These are phyloP conservation scores for Umbelopsis sp. DNA, from an alignment of 192 early-diverging fungal species.

Conservation along the genomic window DNA sequence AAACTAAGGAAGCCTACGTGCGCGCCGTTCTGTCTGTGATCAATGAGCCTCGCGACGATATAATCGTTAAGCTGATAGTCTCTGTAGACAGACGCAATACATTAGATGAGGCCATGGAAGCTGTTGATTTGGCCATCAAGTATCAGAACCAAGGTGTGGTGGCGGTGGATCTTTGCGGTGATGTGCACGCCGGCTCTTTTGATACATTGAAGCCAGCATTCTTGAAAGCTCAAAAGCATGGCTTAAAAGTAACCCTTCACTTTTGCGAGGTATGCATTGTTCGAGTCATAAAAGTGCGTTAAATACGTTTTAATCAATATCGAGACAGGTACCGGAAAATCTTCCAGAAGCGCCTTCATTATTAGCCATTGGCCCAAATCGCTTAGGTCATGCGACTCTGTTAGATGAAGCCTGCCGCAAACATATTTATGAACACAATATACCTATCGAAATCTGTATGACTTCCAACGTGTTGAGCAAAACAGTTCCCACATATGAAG, in stretches of 20 bases:
- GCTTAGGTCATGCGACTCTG: slow-evolving; percentile 62
- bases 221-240: slow-evolving; percentile 45
- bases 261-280: slow-evolving; percentile 49
- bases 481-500: slow-evolving; percentile 50
- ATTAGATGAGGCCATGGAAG: slow-evolving; percentile 50
- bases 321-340: slow-evolving; percentile 31
- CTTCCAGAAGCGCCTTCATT: slow-evolving; percentile 46
- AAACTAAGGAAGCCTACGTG: slow-evolving; percentile 58
- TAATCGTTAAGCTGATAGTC: slow-evolving; percentile 52
- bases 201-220: slow-evolving; percentile 49
- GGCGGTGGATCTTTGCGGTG: slow-evolving; percentile 66
- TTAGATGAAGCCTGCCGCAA: slow-evolving; percentile 37
- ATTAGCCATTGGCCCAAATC: slow-evolving; percentile 45
- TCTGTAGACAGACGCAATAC: slow-evolving; percentile 56
- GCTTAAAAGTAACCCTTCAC: slow-evolving; percentile 58
- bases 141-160: slow-evolving; percentile 46
- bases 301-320: background rate
- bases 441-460: slow-evolving; percentile 66
- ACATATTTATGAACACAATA: slow-evolving; percentile 33
- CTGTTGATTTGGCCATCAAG: slow-evolving; percentile 52
- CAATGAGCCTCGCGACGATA: slow-evolving; percentile 26
- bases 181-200: slow-evolving; percentile 48
- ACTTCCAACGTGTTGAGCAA: slow-evolving; percentile 65
- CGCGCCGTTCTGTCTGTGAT: slow-evolving; percentile 36
- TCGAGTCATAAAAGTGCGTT: background rate